phyloP scores from a whole-genome alignment of 208 protist genomes.

The Trypanosoma brucei region DNA sequence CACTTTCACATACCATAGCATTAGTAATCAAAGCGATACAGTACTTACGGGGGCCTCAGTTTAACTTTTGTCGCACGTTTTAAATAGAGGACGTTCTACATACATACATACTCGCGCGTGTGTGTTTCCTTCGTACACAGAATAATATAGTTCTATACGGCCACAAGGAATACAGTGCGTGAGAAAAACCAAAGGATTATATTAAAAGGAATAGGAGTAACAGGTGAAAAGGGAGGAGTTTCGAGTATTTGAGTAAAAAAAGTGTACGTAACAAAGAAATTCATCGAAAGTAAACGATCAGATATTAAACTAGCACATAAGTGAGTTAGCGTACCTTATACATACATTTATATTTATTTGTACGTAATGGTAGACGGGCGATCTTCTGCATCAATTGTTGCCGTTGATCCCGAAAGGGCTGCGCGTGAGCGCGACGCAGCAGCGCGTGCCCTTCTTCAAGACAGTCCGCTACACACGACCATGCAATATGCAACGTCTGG shows the following conservation, averaged over 20 bases:
- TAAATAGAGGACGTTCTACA: too few species aligned
- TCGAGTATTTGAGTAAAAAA: too few species aligned
- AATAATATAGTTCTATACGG: too few species aligned
- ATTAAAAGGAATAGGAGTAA: too few species aligned
- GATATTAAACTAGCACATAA: neutral
- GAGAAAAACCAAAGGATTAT: too few species aligned
- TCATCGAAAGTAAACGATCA: neutral
- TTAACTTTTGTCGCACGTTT: neutral
- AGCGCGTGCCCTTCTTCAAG: slow-evolving; percentile 28
- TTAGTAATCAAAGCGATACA: neutral
- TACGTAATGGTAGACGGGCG: slow-evolving; percentile 48
- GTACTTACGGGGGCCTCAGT: neutral
- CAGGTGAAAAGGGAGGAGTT: too few species aligned
- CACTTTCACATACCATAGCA: slow-evolving; percentile 3
- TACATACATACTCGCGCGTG: too few species aligned
- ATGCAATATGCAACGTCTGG: slow-evolving; percentile 19
- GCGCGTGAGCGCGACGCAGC: slow-evolving; percentile 53
- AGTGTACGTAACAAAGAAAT: neutral
- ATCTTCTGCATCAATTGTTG: slow-evolving; percentile 50
- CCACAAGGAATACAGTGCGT: too few species aligned
- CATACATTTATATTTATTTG: slow-evolving; percentile 1
- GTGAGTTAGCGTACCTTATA: neutral
- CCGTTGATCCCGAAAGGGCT: slow-evolving; percentile 37
- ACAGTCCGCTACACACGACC: slow-evolving; percentile 6
- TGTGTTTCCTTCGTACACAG: too few species aligned